Evolutionary conservation across 2,329 filamentous ascomycete species (phyloP).

Genomic region (Fusarium hostae): DNA sequence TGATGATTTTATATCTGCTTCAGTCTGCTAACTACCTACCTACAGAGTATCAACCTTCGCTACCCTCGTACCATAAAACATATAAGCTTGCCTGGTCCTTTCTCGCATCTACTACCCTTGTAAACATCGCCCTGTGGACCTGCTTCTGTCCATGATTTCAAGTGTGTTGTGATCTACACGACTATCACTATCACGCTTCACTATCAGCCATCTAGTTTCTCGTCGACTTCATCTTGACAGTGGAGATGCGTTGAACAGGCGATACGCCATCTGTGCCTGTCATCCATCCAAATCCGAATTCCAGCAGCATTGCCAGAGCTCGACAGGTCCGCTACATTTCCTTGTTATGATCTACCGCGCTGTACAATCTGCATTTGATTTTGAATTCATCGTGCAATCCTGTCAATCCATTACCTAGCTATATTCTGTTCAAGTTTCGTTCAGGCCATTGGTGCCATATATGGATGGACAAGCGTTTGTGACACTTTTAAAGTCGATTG

Average conservation of each 20-base stretch:
- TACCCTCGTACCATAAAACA: background rate
- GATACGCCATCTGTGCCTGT: background rate
- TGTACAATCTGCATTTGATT: background rate
- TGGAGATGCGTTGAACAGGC: background rate
- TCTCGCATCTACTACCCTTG: background rate
- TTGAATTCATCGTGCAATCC: background rate
- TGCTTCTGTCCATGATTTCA: background rate
- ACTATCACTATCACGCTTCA: constrained; percentile 11
- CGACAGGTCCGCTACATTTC: background rate
- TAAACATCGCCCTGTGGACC: background rate
- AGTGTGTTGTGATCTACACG: background rate
- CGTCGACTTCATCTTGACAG: background rate
- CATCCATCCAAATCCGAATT: background rate
- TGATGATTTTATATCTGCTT: background rate
- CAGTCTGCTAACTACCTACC: background rate
- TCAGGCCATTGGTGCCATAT: background rate
- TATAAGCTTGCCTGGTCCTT: background rate
- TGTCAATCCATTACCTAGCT: background rate
- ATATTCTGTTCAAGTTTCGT: background rate
- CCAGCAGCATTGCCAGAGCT: background rate
- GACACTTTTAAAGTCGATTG: background rate
- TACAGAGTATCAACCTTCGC: background rate
- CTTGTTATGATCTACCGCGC: background rate
- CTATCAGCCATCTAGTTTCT: background rate
- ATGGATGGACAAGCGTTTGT: background rate